A percentile compares a stretch with the other conserved stretches of the same genome.
phyloP scores from a whole-genome alignment of 257 asterid species.

The Coffea canephora region DNA sequence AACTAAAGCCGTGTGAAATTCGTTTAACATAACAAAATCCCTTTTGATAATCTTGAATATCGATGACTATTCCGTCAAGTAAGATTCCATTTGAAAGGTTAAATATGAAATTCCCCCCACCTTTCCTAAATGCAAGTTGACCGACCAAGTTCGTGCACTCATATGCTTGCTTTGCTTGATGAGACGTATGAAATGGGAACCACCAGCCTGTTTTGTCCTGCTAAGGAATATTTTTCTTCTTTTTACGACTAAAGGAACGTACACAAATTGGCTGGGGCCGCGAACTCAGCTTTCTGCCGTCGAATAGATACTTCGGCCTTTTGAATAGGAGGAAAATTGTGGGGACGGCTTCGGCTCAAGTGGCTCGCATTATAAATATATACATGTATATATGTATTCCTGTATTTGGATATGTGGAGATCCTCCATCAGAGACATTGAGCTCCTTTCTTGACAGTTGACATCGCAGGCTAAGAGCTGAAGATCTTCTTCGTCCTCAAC shows the following conservation, averaged over 20 bases:
- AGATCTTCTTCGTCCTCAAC: not conserved
- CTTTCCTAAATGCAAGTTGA: not conserved
- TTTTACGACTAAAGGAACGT: not conserved
- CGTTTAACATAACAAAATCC: not conserved
- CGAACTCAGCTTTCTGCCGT: conserved; percentile 15
- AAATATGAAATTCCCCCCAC: not conserved
- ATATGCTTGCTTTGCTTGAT: not conserved
- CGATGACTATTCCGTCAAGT: not conserved
- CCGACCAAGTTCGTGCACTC: not conserved
- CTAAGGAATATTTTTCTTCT: not conserved
- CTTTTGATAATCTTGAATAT: not conserved
- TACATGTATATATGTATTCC: conserved; percentile 28
- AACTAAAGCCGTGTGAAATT: not conserved
- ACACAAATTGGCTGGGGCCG: conserved; percentile 26
- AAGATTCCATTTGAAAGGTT: not conserved
- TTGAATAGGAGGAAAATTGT: conserved; percentile 3
- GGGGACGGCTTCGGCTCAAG: not conserved
- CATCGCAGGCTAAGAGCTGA: not conserved
- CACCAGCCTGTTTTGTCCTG: not conserved
- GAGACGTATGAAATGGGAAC: not conserved
- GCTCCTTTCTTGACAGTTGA: not conserved
- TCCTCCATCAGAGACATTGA: conserved; percentile 3
- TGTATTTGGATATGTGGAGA: conserved; percentile 18
- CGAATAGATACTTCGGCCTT: conserved; percentile 45
- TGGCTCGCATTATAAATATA: conserved; percentile 1